phyloP scores from a whole-genome alignment of 1,139 yeast species.

The Suhomyces maxii region DNA sequence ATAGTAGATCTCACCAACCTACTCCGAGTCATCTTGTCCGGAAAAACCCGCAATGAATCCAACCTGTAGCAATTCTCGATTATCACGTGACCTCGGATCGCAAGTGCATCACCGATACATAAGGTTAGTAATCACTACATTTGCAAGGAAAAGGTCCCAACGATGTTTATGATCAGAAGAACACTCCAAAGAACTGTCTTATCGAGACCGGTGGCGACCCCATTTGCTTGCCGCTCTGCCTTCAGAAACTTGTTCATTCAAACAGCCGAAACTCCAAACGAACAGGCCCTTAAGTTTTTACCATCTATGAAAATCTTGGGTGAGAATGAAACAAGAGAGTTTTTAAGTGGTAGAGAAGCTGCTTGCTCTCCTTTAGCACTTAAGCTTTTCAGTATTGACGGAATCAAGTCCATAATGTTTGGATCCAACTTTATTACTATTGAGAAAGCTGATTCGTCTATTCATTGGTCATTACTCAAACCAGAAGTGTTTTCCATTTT shows the following conservation, averaged over 20 bases:
- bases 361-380: constrained; percentile 55
- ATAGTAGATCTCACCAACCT: too few relatives aligned
- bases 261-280: constrained; percentile 47
- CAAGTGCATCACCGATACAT: background rate
- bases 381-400: constrained; percentile 52
- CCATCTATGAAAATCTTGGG: constrained; percentile 45
- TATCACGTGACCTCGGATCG: background rate
- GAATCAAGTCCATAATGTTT: constrained; percentile 52
- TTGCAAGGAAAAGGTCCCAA: background rate
- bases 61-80: background rate
- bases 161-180: constrained; percentile 13
- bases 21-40: background rate
- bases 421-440: constrained; percentile 77
- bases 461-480: constrained; percentile 75
- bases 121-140: too few relatives aligned
- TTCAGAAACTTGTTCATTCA: constrained; percentile 37
- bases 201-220: background rate
- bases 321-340: constrained; percentile 53
- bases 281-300: constrained; percentile 47
- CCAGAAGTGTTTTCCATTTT: constrained; percentile 86
- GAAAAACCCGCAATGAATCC: background rate
- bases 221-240: background rate
- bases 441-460: constrained; percentile 56
- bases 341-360: constrained; percentile 55
- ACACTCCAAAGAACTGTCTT: constrained; percentile 2